Percentiles rank a stretch among this genome's conserved stretches.
Evolutionary conservation across 495 filamentous ascomycete genomes (phyloP).

Genomic region (Bacidia rubella): DNA sequence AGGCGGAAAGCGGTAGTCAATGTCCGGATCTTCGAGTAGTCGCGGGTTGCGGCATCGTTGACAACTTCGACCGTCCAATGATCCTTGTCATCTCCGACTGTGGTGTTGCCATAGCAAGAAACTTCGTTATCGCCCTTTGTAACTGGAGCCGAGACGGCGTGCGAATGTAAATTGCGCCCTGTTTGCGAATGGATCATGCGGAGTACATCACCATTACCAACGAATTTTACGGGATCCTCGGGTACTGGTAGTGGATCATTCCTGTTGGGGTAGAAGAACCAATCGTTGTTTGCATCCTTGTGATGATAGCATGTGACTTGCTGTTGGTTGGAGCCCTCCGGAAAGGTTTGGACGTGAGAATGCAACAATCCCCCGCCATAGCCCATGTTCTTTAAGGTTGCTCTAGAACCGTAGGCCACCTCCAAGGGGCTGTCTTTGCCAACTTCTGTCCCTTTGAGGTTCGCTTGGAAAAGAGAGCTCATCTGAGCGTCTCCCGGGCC

Average conservation of each 20-base stretch:
- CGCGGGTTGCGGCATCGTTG: constrained; percentile 71
- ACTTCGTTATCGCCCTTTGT: constrained; percentile 86
- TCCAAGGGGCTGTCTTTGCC: constrained; percentile 89
- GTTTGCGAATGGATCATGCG: constrained; percentile 92
- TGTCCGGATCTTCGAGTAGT: constrained; percentile 76
- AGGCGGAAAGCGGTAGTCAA: constrained; percentile 88
- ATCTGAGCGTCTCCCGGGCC: constrained; percentile 97
- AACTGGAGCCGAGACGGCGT: constrained; percentile 74
- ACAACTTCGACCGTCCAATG: constrained; percentile 94
- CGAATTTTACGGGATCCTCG: constrained; percentile 52
- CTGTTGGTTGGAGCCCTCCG: constrained; percentile 87
- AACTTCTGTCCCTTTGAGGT: constrained; percentile 83
- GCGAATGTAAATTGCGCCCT: constrained; percentile 91
- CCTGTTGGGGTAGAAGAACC: constrained; percentile 96
- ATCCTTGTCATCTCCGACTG: constrained; percentile 95
- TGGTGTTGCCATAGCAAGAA: constrained; percentile 89
- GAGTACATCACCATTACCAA: constrained; percentile 65
- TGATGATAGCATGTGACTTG: constrained; percentile 99
- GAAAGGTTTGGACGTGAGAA: constrained; percentile 91
- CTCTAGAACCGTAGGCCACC: constrained; percentile 74
- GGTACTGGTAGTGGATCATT: constrained; percentile 55
- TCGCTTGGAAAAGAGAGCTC: constrained; percentile 98
- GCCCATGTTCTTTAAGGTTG: constrained; percentile 97
- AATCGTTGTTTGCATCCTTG: constrained; percentile 99
- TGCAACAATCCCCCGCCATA: constrained; percentile 97